Base-by-base conservation (phyloP, 192 early-diverging fungal species). In the Funneliformis geosporum region DNA sequence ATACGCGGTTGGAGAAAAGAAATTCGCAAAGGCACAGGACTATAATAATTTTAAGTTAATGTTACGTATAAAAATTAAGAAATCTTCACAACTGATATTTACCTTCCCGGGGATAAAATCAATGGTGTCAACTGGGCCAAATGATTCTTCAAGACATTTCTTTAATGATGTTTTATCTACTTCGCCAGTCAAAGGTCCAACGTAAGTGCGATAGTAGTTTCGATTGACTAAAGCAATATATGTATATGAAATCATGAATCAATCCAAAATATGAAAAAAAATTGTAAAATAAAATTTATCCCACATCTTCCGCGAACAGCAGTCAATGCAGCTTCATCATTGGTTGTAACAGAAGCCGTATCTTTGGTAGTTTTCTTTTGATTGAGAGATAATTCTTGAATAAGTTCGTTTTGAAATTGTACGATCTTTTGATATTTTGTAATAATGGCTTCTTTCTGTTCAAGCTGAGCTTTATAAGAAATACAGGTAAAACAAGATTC, bases 11-110 rank as follows among this genome's bases (percentile, higher is more conserved):
- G 66, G 66, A 21, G 66, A 68, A 21, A 38, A 28, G 39, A 68
- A 68, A 68, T 68, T 68, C 38, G 66, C 66, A 21, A 68, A 68
- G 8, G 66, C 66, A 39, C 66, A 68, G 8, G 66, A 68, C 66
- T 55, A 18, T 21, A n/a, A 68, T 4, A 21, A 21, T 68, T 12
- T 27, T 23, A 28, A 64, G 23, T 64, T 10, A 64, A 62, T 7
- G 28, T 61, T 61, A 23, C 23, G 60, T 14, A 8, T 64, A 9
- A 16, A 55, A 55, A n/a, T 55, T 16, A 55, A 55, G 21, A 55
- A 5, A 18, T 18, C 16, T 5, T 44, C 9, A 4, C 5, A 44
- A 44, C 9, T 44, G 14, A 55, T 67, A 16, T 18, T 18, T 68
- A 68, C 66, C 33, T 68, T 68, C 8, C 66, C 66, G 18, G 66